Evolutionary conservation across 345 rosid species (phyloP), one percentile per base, ranked within the genome.

Genomic region (Brassica napus): DNA sequence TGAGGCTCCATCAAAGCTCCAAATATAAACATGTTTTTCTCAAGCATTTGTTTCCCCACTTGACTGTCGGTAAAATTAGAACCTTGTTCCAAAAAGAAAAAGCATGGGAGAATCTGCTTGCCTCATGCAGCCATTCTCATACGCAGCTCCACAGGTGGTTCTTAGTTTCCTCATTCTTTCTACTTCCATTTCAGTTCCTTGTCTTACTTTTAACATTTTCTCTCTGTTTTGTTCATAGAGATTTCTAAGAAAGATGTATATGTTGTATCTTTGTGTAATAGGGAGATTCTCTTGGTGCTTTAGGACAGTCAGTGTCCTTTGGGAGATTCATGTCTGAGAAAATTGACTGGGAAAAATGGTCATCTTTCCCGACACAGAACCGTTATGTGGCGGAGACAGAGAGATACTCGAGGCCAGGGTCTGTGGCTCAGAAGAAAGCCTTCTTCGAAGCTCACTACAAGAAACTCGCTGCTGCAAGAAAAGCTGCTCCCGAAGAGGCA

Each of bases 291-390:
- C 18, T 85, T 65, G 85, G 85, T 72, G 91, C 79, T 37, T 80
- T 91, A 7, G 88, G 93, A 10, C 97, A 95, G 76, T 95, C 99
- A 3, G 82, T 95, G 67, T 92, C 97, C 6, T 95, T 95, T 6
- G 99, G 99, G 68, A 89, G 97, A 85, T 95, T 90, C 66, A 81
- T 84, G 89, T 83, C 97, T 15, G 98, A 94, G 72, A 86, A 94
- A 61, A 84, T 92, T 72, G 89, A 93, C 42, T 91, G 99, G 99
- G 97, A 93, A 74, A 93, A 93, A 80, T 92, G 94, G 97, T 92
- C 97, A 58, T 73, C 90, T 24, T 92, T 92, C 79, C 85, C 92
- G 3, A 47, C 76, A 7, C 94, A 88, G 68, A 89, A 90, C 77
- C 88, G 85, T 44, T 86, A 90, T 63, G 90, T 92, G 4, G 97